phyloP scores from a whole-genome alignment of 768 basidiomycete genomes.

The Boletus rufocinnamomeus region DNA sequence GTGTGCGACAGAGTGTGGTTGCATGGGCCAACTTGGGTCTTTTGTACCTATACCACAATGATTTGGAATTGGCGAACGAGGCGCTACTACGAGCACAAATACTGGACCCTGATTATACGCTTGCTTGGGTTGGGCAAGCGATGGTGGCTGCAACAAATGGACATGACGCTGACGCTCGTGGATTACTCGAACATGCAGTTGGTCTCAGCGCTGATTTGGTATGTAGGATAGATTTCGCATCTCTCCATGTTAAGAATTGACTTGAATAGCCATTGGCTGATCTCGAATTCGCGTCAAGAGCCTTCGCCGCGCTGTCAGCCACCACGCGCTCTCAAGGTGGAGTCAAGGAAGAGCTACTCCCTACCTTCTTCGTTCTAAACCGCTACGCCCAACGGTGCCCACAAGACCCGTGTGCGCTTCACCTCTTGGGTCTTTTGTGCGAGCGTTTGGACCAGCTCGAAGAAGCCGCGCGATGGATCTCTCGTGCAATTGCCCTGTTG shows the following conservation, averaged over 20 bases:
- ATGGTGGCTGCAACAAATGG: conserved; percentile 63
- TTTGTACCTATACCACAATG: conserved; percentile 77
- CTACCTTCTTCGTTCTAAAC: conserved; percentile 78
- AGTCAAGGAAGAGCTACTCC: conserved; percentile 54
- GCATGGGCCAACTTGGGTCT: conserved; percentile 90
- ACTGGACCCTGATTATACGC: conserved; percentile 85
- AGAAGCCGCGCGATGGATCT: conserved; percentile 57
- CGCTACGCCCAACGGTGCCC: conserved; percentile 73
- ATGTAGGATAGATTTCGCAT: conserved; percentile 25
- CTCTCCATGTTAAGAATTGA: conserved; percentile 9
- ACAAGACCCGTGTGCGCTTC: conserved; percentile 70
- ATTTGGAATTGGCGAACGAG: conserved; percentile 81
- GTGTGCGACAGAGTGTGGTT: conserved; percentile 53
- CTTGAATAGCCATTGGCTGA: conserved; percentile 73
- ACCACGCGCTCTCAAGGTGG: conserved; percentile 21
- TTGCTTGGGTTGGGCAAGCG: conserved; percentile 91
- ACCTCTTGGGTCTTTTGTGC: conserved; percentile 82
- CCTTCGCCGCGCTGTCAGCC: conserved; percentile 46
- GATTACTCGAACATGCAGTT: conserved; percentile 74
- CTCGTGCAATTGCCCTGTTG: conserved; percentile 67
- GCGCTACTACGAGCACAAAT: conserved; percentile 87
- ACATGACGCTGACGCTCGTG: conserved; percentile 59
- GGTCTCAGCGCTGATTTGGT: conserved; percentile 60
- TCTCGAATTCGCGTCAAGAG: conserved; percentile 66
- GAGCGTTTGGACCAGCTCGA: conserved; percentile 78